Percentiles rank a stretch among this genome's conserved stretches.
phyloP scores from a whole-genome alignment of 2,329 filamentous ascomycete genomes.

The Chaetothyriales sp. region DNA sequence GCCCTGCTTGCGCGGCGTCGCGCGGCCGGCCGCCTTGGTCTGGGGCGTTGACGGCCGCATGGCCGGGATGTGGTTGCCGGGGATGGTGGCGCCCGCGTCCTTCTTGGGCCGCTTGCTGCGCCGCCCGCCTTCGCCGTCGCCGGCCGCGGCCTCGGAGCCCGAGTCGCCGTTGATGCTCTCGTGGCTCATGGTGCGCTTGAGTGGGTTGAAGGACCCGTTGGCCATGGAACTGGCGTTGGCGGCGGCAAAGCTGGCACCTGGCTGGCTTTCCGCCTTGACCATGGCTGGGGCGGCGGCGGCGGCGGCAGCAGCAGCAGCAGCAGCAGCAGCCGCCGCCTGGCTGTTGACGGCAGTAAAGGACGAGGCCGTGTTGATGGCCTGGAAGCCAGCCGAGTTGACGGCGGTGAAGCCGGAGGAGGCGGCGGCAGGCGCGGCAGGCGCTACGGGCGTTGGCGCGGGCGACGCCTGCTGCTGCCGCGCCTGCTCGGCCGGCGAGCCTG shows the following conservation, averaged over 20 bases:
- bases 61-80: slow-evolving; percentile 87
- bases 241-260: slow-evolving; percentile 39
- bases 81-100: slow-evolving; percentile 61
- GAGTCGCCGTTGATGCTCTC: slow-evolving; percentile 30
- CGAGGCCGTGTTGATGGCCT: slow-evolving; percentile 43
- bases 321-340: too few relatives aligned
- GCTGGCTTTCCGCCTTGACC: slow-evolving; percentile 40
- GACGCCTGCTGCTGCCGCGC: background rate
- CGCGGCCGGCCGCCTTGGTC: slow-evolving; percentile 41
- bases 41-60: slow-evolving; percentile 64
- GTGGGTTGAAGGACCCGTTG: slow-evolving; percentile 30
- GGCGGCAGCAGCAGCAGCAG: too few relatives aligned
- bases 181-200: slow-evolving; percentile 66
- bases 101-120: slow-evolving; percentile 90
- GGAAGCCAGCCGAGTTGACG: slow-evolving; percentile 53
- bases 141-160: slow-evolving; percentile 29
- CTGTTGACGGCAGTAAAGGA: slow-evolving; percentile 33
- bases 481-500: slow-evolving; percentile 41
- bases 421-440: slow-evolving; percentile 19
- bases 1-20: slow-evolving; percentile 43
- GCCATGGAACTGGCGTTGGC: slow-evolving; percentile 34
- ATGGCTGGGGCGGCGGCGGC: slow-evolving; percentile 16
- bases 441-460: slow-evolving; percentile 1
- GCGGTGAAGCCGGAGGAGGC: slow-evolving; percentile 51
- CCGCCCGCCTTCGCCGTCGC: slow-evolving; percentile 43